A percentile compares a stretch with the other conserved stretches of the same genome.
Conservation (phyloP, 202 grass and related monocot genomes). For the Cymbopogon flexuosus region DNA sequence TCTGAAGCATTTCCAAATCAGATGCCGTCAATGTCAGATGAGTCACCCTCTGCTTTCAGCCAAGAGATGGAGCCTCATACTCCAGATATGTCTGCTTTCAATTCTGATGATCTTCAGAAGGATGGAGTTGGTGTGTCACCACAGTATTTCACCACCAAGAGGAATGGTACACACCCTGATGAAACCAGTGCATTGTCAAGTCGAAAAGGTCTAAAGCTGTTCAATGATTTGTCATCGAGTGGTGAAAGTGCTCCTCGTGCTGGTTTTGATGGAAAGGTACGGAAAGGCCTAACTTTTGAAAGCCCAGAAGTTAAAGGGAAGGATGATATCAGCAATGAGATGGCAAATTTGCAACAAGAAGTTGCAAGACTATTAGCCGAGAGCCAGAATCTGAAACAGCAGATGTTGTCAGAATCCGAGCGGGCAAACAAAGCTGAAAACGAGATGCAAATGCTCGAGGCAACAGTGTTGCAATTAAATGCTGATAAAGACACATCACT, state of each 20-base stretch:
- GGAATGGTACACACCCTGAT: conserved; percentile 55
- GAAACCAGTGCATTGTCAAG: conserved; percentile 43
- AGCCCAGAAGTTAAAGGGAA: conserved; percentile 56
- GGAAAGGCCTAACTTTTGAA: conserved; percentile 70
- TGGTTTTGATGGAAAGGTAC: conserved; percentile 52
- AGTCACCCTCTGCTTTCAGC: conserved; percentile 48
- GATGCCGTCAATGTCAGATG: conserved; percentile 70
- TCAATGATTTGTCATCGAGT: conserved; percentile 55
- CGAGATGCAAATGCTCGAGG: conserved; percentile 63
- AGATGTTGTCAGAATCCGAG: conserved; percentile 65
- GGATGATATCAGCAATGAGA: conserved; percentile 35
- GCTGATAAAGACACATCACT: conserved; percentile 59
- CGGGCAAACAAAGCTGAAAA: conserved; percentile 63
- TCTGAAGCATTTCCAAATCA: conserved; percentile 88
- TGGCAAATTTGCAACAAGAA: conserved; percentile 60
- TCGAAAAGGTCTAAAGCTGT: conserved; percentile 58
- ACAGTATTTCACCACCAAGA: conserved; percentile 38
- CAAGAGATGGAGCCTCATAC: conserved; percentile 61
- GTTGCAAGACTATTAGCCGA: conserved; percentile 64
- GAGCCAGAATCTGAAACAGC: conserved; percentile 58
- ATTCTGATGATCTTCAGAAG: conserved; percentile 44
- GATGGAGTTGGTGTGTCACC: conserved; percentile 48
- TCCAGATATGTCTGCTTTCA: conserved; percentile 50
- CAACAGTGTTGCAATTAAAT: conserved; percentile 50
- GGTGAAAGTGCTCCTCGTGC: conserved; percentile 41